A percentile compares a stretch with the other conserved stretches of the same genome.
phyloP scores from a whole-genome alignment of 495 filamentous ascomycete species.

The Hypoxylon perforatum region DNA sequence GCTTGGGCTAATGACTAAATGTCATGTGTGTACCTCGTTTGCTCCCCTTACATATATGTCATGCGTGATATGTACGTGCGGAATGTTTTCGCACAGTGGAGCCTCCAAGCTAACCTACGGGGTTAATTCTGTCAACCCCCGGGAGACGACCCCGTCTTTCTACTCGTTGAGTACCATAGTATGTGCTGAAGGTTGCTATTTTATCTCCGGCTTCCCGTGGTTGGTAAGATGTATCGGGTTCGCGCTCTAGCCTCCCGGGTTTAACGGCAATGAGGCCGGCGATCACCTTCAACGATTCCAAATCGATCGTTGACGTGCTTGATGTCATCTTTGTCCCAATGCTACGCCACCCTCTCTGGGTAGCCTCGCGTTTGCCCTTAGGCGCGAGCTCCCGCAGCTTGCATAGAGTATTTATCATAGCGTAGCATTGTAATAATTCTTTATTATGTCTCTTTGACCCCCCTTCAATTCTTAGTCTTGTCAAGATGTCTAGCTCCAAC shows the following conservation, averaged over 20 bases:
- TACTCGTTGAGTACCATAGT: too few relatives aligned
- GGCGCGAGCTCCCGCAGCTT: conserved; percentile 18
- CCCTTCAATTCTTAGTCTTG: background rate
- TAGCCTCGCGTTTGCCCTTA: conserved; percentile 26
- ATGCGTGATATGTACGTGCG: too few relatives aligned
- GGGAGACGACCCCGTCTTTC: background rate
- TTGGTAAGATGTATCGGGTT: background rate
- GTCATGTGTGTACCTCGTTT: too few relatives aligned
- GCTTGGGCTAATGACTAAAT: too few relatives aligned
- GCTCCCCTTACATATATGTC: too few relatives aligned
- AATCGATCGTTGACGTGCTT: background rate
- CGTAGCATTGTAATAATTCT: conserved; percentile 1
- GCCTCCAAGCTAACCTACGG: too few relatives aligned
- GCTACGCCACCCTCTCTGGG: conserved; percentile 20
- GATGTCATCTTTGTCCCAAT: conserved; percentile 23
- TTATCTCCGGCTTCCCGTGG: background rate
- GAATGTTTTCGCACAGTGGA: too few relatives aligned
- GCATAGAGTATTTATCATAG: background rate
- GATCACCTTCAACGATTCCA: conserved; percentile 14
- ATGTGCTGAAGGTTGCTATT: too few relatives aligned
- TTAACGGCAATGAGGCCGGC: background rate
- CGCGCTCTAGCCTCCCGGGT: background rate
- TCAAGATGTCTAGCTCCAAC: background rate
- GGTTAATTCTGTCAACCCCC: conserved; percentile 6
- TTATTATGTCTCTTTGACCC: conserved; percentile 19